phyloP scores from a whole-genome alignment of 2,329 filamentous ascomycete species.

The Immersiporthe knoxdaviesiana region DNA sequence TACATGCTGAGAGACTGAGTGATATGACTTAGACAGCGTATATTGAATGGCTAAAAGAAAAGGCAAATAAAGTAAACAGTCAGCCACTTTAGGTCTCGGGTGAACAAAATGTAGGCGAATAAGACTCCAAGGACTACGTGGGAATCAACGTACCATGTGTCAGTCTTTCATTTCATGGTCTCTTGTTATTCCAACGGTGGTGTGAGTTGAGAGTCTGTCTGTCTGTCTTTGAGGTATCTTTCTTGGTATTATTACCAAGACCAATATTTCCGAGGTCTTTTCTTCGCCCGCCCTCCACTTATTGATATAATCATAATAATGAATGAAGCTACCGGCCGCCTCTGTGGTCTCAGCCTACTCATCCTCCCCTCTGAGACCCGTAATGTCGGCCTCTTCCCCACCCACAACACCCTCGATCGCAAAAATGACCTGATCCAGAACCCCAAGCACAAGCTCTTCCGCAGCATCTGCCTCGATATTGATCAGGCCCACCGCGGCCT shows the following conservation, averaged over 20 bases:
- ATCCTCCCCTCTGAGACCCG: neutral
- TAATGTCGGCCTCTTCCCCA: neutral
- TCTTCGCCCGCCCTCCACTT: neutral
- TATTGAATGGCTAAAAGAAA: neutral
- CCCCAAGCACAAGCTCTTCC: neutral
- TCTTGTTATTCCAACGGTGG: neutral
- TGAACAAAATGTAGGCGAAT: neutral
- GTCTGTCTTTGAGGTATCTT: neutral
- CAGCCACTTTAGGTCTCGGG: neutral
- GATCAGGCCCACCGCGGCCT: neutral
- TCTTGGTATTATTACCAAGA: neutral
- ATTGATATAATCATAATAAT: neutral
- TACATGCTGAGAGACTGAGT: neutral
- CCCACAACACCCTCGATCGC: neutral
- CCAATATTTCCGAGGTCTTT: neutral
- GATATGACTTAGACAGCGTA: neutral
- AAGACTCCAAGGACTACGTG: neutral
- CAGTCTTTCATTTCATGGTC: neutral
- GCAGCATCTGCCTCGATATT: neutral
- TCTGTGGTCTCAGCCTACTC: neutral
- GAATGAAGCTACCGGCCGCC: neutral
- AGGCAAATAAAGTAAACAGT: neutral
- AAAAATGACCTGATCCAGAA: neutral
- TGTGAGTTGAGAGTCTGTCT: neutral
- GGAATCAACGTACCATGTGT: neutral